Evolutionary conservation across 2,329 filamentous ascomycete genomes (phyloP), one percentile per base, ranked within the genome.

Genomic region (Thermochaetoides dissita): DNA sequence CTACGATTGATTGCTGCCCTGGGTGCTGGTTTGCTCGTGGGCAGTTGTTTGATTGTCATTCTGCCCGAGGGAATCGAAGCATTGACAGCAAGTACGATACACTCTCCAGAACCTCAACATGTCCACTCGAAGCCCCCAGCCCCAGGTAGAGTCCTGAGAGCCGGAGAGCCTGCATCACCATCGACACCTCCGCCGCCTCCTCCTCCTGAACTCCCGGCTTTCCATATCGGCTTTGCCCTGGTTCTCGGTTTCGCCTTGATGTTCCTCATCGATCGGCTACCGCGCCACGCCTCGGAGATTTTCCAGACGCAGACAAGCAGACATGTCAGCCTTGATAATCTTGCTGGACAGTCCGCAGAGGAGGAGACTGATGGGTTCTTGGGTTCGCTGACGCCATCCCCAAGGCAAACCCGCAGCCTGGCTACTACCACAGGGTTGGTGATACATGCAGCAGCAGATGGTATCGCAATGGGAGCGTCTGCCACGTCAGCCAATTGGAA

Each of bases 21-120:
- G 58, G 91, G 91, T 41, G 86, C 94, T 61, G 91, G 91, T 36
- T 83, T 98, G 40, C 69, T 98, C 7, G 88, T 98, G 10, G 91
- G 91, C 32, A 96, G 91, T 29, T 89, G 89, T 1, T 72, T 98
- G 50, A 89, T 96, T 50, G 87, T 98, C 30, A 96, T 98, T 57
- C 94, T 98, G 55, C 91, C 91, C 1, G 91, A 98, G 62, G 91
- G 91, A 33, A 81, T 96, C 46, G 88, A 95, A 58, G 89, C 91
- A 3, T 72, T 95, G 44, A 85, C 91, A 52, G 78, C 71, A 10
- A 65, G 71, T 3, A 61, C 63, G 2, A 58, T 65, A 44, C 51
- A 38, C 38, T 42, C 30, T 11, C 39, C 34, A 28, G 17, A 30
- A 2, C 31, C 29, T 6, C n/a, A 36, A 2, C 39, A 8, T 30